Conservation (phyloP, 2,329 filamentous ascomycete species). For the Sporothrix globosa region DNA sequence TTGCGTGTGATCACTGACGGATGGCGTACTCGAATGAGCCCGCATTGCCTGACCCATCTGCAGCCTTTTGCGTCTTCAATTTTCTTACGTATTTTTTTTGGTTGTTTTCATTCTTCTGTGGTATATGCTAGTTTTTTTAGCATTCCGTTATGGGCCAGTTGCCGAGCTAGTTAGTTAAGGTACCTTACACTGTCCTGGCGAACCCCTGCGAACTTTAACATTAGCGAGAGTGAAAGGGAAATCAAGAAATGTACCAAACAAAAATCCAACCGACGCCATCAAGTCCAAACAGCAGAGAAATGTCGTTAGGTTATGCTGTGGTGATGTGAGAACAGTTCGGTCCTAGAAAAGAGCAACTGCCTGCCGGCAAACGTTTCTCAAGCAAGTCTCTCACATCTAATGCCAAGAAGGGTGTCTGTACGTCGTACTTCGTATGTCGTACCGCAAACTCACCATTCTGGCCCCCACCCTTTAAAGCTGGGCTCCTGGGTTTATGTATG, state of each 20-base stretch:
- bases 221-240: too few relatives aligned
- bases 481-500: too few relatives aligned
- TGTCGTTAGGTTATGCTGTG: too few relatives aligned
- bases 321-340: too few relatives aligned
- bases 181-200: too few relatives aligned
- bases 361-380: constrained; percentile 4
- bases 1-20: background rate
- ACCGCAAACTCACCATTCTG: background rate
- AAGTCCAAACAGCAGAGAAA: background rate
- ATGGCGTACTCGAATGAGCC: background rate
- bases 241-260: too few relatives aligned
- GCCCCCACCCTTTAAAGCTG: background rate
- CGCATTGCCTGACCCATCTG: background rate
- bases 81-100: constrained; percentile 3
- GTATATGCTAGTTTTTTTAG: background rate
- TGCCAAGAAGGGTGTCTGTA: background rate
- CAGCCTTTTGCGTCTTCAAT: background rate
- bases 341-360: background rate
- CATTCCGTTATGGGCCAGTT: background rate
- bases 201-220: too few relatives aligned
- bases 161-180: background rate
- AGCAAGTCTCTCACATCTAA: background rate
- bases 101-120: background rate
- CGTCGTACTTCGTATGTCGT: background rate
- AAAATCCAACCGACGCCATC: background rate